Evolutionary conservation across 495 filamentous ascomycete genomes (phyloP), one percentile per base, ranked within the genome.

Genomic region (Mytilinidion resinicola): DNA sequence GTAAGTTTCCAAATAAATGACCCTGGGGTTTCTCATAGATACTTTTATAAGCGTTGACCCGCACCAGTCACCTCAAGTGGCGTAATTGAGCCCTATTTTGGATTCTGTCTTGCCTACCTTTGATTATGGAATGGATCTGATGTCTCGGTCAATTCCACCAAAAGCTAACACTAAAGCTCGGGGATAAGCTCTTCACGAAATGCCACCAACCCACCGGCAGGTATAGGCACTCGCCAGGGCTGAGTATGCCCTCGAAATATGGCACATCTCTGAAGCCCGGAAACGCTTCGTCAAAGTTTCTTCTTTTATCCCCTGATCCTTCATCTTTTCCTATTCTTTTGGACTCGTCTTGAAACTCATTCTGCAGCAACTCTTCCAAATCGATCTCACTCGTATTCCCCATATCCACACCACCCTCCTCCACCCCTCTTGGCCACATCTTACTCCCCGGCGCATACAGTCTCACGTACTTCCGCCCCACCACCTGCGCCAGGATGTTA

Each of bases 171-270:
- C 95, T 97, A 61, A 95, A 88, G 60, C 93, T 96, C 36, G 86
- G 86, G 54, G 80, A 88, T 69, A 96, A 66, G 37, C 89, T 89
- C 60, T 87, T 77, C 5, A 99, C 90, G 78, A 96, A 97, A 77
- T 99, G 93, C 93, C 93, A 99, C 93, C 93, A 99, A 17, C 92
- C 93, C 3, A 88, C 77, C 4, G 93, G 93, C 53, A 99, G 91
- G 74, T 95, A 96, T 58, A 99, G 69, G 63, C 82, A 86, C 57
- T 98, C 90, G 0, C 92, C 93, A 30, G 85, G 84, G 36, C 78
- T 81, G 20, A 98, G 70, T 0, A 97, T 80, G 14, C 82, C 85
- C 67, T 98, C 93, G 11, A 90, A 71, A 72, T 87, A 96, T 51
- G 76, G 73, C 9, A 88, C 80, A 33, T 76, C 63, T 56, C 66